These are phyloP conservation scores for Fusarium decemcellulare DNA, from an alignment of 2,329 filamentous ascomycete species.

Conservation along the genomic window DNA sequence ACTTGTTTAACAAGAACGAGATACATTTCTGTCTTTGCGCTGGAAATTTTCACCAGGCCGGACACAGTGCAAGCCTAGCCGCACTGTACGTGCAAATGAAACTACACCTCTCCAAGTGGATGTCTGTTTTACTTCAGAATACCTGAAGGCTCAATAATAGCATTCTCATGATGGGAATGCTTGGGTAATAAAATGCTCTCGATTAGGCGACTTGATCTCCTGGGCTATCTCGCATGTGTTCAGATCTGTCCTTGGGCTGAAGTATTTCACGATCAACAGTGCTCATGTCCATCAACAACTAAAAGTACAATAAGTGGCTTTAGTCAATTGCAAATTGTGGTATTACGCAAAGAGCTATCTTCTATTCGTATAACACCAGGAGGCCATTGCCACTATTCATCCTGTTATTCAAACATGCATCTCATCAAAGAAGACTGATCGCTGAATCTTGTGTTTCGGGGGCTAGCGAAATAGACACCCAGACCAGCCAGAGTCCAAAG, in stretches of 20 bases:
- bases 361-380: not conserved
- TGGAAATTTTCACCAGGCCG: constrained; percentile 26
- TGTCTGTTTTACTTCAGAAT: no score
- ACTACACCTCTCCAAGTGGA: no score
- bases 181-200: no score
- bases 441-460: not conserved
- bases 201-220: no score
- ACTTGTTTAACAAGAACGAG: not conserved
- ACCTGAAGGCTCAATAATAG: no score
- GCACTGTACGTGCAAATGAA: constrained; percentile 5
- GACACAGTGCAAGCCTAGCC: not conserved
- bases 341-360: not conserved
- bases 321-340: not conserved
- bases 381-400: not conserved
- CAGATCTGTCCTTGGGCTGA: no score
- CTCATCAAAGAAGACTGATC: not conserved
- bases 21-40: not conserved
- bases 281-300: no score
- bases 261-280: no score
- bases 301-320: no score
- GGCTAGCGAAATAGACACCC: not conserved
- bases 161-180: no score
- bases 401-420: not conserved
- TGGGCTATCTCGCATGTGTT: no score
- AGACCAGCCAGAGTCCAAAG: not conserved